Evolutionary conservation across 768 basidiomycete species (phyloP), one percentile per base, ranked within the genome.

Genomic region (Tulasnella sp.): DNA sequence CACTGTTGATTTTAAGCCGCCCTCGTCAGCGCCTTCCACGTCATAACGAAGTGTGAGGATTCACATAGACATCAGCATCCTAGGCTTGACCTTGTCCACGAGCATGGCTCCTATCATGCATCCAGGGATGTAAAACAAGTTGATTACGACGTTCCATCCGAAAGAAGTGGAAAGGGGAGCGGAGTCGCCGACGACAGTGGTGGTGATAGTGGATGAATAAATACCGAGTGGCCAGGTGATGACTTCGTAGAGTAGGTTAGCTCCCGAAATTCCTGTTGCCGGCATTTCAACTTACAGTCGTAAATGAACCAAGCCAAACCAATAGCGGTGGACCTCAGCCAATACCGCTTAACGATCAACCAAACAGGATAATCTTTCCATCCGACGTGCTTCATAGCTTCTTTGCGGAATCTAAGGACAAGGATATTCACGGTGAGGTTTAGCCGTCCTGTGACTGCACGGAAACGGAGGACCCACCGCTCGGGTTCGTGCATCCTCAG

Each of bases 91-190:
- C 79, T 87, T 86, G 80, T 94, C 93, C 37, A 93, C 87, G 19
- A 90, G 82, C 80, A 94, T 91, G 7, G 93, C 92, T 34, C 93
- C 93, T 34, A 87, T 82, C 78, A 74, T 45, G 34, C 71, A 72
- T 29, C 90, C 90, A 78, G 88, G 91, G 25, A 91, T 86, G 80
- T 91, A 90, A 82, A 90, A 90, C 80, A 87, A 82, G 93, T 93
- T 92, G 84, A 94, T 91, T 37, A 96, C 89, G 54, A 92, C 90
- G 78, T 87, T 88, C 95, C 94, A 96, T 22, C 94, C 94, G 78
- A 96, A 90, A 14, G 91, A 86, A 64, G 91, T 86, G 7, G 84
- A 81, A 25, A 95, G 84, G 8, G 89, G 85, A 12, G 81, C 80
- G 39, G 83, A 81, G 36, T 83, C 82, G 45, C 90, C 89, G 22